These are phyloP conservation scores for Fusarium sp. DNA, from an alignment of 2,329 filamentous ascomycete genomes.

Conservation along the genomic window DNA sequence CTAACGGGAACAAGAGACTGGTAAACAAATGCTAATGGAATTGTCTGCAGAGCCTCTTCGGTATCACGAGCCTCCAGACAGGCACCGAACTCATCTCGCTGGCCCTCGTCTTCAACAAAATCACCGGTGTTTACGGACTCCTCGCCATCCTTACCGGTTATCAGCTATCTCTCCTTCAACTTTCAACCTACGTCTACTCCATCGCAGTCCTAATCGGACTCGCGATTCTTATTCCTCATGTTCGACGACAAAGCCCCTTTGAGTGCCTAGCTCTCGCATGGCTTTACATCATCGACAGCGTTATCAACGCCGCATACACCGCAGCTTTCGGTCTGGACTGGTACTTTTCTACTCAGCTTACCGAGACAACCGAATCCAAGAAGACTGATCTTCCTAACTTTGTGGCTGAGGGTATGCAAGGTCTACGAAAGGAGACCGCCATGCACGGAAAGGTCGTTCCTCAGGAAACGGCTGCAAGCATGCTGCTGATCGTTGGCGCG, in stretches of 20 bases:
- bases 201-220: slow-evolving; percentile 77
- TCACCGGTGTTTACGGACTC: slow-evolving; percentile 90
- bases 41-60: slow-evolving; percentile 78
- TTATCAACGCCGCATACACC: slow-evolving; percentile 87
- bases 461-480: slow-evolving; percentile 78
- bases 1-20: slow-evolving; percentile 2
- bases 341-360: slow-evolving; percentile 78
- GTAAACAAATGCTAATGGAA: slow-evolving; percentile 34
- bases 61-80: slow-evolving; percentile 86
- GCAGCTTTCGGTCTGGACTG: slow-evolving; percentile 84
- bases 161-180: slow-evolving; percentile 82
- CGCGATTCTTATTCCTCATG: slow-evolving; percentile 80
- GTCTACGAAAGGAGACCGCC: slow-evolving; percentile 52
- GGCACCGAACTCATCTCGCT: slow-evolving; percentile 88
- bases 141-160: slow-evolving; percentile 91
- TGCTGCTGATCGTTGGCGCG: slow-evolving; percentile 79
- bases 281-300: slow-evolving; percentile 85
- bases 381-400: slow-evolving; percentile 46
- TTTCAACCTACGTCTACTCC: slow-evolving; percentile 93
- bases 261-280: slow-evolving; percentile 86
- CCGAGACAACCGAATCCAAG: slow-evolving; percentile 52
- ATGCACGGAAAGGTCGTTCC: slow-evolving; percentile 56
- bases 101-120: slow-evolving; percentile 89
- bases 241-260: slow-evolving; percentile 82
- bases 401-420: slow-evolving; percentile 53